phyloP scores from a whole-genome alignment of 805 yeast genomes.

The Candida sphagnicola region DNA sequence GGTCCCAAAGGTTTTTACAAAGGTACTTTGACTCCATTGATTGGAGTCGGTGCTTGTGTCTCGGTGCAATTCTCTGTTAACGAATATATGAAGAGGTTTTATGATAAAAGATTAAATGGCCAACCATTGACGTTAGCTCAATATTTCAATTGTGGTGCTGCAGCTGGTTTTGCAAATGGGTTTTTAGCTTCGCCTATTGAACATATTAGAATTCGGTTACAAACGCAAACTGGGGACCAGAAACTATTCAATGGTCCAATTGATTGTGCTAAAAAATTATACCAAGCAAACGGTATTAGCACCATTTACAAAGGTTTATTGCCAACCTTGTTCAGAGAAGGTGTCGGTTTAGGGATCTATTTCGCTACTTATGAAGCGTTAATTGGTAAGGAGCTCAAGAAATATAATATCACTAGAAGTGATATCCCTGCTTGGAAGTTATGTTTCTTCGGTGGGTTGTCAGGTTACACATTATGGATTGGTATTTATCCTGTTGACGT shows the following conservation, averaged over 20 bases:
- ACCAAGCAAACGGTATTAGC: constrained; percentile 45
- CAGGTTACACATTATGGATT: constrained; percentile 90
- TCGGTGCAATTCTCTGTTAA: constrained; percentile 94
- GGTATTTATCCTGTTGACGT: constrained; percentile 87
- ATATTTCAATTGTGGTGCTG: constrained; percentile 78
- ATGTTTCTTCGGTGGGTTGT: constrained; percentile 83
- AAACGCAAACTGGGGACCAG: constrained; percentile 68
- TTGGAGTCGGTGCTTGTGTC: constrained; percentile 89
- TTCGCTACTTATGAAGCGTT: constrained; percentile 89
- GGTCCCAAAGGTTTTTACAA: constrained; percentile 41
- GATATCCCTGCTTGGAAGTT: constrained; percentile 86
- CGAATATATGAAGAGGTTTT: constrained; percentile 86
- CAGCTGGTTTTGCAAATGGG: constrained; percentile 91
- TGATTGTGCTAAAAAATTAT: constrained; percentile 61
- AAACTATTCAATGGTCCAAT: constrained; percentile 65
- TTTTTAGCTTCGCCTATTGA: constrained; percentile 91
- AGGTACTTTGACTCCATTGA: constrained; percentile 44
- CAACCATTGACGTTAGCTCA: constrained; percentile 53
- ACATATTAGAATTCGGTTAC: constrained; percentile 89
- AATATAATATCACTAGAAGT: constrained; percentile 46
- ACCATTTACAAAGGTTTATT: constrained; percentile 77
- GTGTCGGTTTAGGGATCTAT: constrained; percentile 84
- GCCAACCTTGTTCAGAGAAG: constrained; percentile 83
- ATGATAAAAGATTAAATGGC: constrained; percentile 44
- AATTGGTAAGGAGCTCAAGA: constrained; percentile 60